Base-by-base conservation (phyloP, 2,329 filamentous ascomycete genomes). In the Penicillium sp. region DNA sequence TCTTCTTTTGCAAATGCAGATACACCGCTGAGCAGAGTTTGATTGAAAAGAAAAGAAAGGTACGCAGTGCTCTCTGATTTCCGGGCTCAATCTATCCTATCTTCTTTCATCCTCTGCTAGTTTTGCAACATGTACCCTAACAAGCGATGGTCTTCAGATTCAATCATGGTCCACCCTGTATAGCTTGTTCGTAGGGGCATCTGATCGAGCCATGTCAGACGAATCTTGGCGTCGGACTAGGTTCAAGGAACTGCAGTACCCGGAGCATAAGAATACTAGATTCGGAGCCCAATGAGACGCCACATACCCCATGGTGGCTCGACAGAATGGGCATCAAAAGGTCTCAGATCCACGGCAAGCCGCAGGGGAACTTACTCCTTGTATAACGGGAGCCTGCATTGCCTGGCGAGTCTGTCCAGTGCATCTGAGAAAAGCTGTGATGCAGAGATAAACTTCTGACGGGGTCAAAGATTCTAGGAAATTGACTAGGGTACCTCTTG, bases 301-400 rank as follows among this genome's bases (percentile, higher is more conserved):
- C 18, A 39, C 3, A 34, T 44, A 34, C 49, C 45, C 52, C 45
- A 52, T 44, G 47, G 54, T 64, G 55, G 57, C 59, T 65, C 53
- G 44, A 61, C 59, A 52, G 65, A 51, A 62, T 57, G 50, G 61
- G 49, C 55, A 63, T 64, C 56, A 66, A 62, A 59, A 67, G 67
- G 68, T 62, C 68, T 71, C 59, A 71, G 66, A 65, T 62, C 56
- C 53, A 53, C 69, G 69, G 69, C 47, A 64, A 60, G 63, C 60
- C 68, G 68, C 69, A 71, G 65, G 56, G 56, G 29, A 51, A 59
- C 52, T 52, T 58, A 24, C 57, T 60, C 60, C 62, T 63, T 66
- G 67, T 71, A 67, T 57, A 43, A 66, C 64, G 58, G 65, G 46
- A 62, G 56, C 52, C 55, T 60, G 61, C 67, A 62, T 64, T 53